Conservation (phyloP, 2,329 filamentous ascomycete species). For the Graphiopsis chlorocephala region DNA sequence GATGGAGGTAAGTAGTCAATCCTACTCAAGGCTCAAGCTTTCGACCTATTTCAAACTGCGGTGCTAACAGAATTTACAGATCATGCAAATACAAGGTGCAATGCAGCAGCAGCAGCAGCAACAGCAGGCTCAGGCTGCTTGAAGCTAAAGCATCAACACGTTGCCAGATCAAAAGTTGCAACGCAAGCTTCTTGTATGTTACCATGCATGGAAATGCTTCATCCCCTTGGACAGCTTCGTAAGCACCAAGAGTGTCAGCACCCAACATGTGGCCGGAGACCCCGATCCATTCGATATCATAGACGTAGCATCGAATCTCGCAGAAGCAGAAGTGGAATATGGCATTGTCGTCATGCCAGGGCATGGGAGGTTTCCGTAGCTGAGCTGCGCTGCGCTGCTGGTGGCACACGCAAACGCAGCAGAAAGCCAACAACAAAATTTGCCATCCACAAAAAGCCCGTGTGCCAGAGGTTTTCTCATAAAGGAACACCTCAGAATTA, state of each 20-base stretch:
- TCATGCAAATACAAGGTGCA: constrained; percentile 45
- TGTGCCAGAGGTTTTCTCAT: neutral
- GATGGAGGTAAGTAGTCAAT: constrained; percentile 53
- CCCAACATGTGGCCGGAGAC: neutral
- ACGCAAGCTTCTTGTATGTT: neutral
- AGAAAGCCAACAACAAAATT: neutral
- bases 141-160: neutral
- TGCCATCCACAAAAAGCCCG: neutral
- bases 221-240: neutral
- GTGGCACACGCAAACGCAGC: neutral
- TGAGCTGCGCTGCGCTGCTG: neutral
- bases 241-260: neutral
- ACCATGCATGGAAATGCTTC: neutral
- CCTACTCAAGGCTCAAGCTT: too few species aligned
- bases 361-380: neutral
- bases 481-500: neutral
- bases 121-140: neutral
- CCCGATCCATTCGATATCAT: neutral
- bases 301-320: neutral
- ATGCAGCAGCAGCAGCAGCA: constrained; percentile 33
- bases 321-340: neutral
- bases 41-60: neutral
- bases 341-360: neutral
- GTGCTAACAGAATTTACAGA: constrained; percentile 30
- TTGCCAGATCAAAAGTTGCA: neutral